Evolutionary conservation across 129 eudicot genomes (phyloP), one percentile per base, ranked within the genome.

Genomic region (Ambrosia artemisiifolia): DNA sequence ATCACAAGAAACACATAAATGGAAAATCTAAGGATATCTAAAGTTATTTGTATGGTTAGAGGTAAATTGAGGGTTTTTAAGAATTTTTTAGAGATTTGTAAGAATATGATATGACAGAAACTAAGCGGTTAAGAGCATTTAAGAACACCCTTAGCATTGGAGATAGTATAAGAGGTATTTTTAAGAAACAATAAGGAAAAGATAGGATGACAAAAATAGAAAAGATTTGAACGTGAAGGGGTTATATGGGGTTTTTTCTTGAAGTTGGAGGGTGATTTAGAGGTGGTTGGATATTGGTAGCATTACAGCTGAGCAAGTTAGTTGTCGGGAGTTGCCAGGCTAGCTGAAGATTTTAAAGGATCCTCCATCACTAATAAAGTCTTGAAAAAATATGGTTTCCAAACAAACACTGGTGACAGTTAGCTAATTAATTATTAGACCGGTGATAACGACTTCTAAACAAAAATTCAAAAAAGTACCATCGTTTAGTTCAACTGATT

Each of bases 311-410:
- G 67, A 75, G 66, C 66, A 56, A 30, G 40, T 57, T 65, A 13
- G 73, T 65, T 65, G 79, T 75, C 67, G 73, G 72, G 51, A 32
- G 3, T 43, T 72, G 77, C 69, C 77, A 72, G 76, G 48, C 59
- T 54, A 43, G 74, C 67, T 54, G 36, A 72, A 72, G 77, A 72
- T 72, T 43, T 72, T 30, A 40, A 59, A 60, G 77, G 20, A 70
- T 70, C 61, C 73, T 68, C 28, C 73, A 6, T 48, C 9, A 40
- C 57, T 18, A 60, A 44, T n/a, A 59, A 72, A 72, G 59, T 75
- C 55, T 63, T 74, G 33, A 24, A 24, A 63, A 34, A 34, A 62
- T 63, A 32, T 3, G 49, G 50, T 70, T 70, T 51, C 18, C 8
- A 35, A 53, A 51, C 63, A 69, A 33, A 51, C 24, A 35, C 20